phyloP scores from a whole-genome alignment of 106 monocot genomes.

The Iris macrosiphon region DNA sequence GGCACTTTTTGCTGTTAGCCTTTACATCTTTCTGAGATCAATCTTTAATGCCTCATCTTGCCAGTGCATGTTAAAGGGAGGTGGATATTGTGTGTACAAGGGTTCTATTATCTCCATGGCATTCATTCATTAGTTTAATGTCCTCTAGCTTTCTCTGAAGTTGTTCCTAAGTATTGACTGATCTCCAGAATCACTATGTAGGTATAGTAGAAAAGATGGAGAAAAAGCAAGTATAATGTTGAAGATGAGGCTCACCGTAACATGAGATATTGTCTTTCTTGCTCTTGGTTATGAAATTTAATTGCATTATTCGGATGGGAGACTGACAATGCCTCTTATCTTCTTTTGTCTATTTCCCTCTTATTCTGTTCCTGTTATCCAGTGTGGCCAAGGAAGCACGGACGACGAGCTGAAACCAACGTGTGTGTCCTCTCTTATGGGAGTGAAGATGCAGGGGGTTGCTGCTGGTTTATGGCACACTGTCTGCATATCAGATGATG shows the following conservation, averaged over 20 bases:
- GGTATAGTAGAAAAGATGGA: slow-evolving; percentile 72
- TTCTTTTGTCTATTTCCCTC: slow-evolving; percentile 11
- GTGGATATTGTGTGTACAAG: too few relatives aligned
- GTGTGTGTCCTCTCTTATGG: slow-evolving; percentile 85
- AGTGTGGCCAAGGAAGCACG: slow-evolving; percentile 94
- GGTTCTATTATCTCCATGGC: too few relatives aligned
- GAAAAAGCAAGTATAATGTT: slow-evolving; percentile 55
- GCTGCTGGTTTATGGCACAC: slow-evolving; percentile 97
- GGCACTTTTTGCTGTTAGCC: too few relatives aligned
- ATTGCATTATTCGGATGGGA: background rate
- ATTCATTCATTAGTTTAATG: too few relatives aligned
- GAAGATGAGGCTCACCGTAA: slow-evolving; percentile 55
- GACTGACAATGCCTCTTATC: slow-evolving; percentile 13
- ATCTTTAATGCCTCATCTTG: too few relatives aligned
- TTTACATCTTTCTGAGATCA: too few relatives aligned
- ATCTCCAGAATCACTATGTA: slow-evolving; percentile 58
- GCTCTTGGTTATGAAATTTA: slow-evolving; percentile 4
- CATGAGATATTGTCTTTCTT: slow-evolving; percentile 33
- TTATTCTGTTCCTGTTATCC: slow-evolving; percentile 18
- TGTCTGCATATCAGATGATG: slow-evolving; percentile 73
- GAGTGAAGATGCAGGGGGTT: slow-evolving; percentile 58
- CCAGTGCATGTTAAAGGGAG: too few relatives aligned
- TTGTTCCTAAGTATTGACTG: slow-evolving; percentile 32
- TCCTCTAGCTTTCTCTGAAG: background rate
- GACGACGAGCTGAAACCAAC: slow-evolving; percentile 88